Evolutionary conservation across 2,329 filamentous ascomycete genomes (phyloP), one percentile per base, ranked within the genome.

Genomic region (Diaporthe sp.): DNA sequence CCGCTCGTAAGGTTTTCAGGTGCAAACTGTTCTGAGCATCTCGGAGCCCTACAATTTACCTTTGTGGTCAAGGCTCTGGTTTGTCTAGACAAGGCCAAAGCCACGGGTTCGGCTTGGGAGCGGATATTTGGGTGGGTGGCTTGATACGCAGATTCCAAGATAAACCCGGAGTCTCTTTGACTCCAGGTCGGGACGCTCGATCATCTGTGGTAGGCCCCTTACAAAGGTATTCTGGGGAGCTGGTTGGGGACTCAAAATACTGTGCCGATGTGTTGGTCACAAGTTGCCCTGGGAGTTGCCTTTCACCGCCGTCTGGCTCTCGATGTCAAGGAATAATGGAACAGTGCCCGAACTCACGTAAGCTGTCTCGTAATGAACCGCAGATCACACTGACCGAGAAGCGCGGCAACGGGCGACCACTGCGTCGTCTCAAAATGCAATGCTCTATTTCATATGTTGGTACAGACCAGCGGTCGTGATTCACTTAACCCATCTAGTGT

Each of bases 391-490:
- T 28, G 15, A 12, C 15, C 46, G 13, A 53, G 49, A n/a, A 5
- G n/a, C 62, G 65, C 31, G 7, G 31, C 28, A 12, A 51, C 15
- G n/a, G 42, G 22, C 31, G 19, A 13, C 46, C 22, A 12, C 31
- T 19, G n/a, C n/a, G 42, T 55, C 37, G 39, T 46, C 49, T 75
- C 75, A 71, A 74, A 75, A 68, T 49, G 72, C 75, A 72, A 70
- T 74, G 72, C 72, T 76, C 75, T 75, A 75, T 75, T 76, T 68
- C 60, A 60, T 75, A 22, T 76, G 72, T 75, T 76, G 73, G 71
- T 76, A 76, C 75, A 76, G 58, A 75, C 60, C 58, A 25, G 39
- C 22, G 42, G 42, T 51, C 72, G 46, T 70, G 39, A 51, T 55
- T 72, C 42, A 61, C 68, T 61, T 60, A 46, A 58, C 65, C 51